Base-by-base conservation (phyloP, 495 filamentous ascomycete species). In the Endocarpon pusillum region DNA sequence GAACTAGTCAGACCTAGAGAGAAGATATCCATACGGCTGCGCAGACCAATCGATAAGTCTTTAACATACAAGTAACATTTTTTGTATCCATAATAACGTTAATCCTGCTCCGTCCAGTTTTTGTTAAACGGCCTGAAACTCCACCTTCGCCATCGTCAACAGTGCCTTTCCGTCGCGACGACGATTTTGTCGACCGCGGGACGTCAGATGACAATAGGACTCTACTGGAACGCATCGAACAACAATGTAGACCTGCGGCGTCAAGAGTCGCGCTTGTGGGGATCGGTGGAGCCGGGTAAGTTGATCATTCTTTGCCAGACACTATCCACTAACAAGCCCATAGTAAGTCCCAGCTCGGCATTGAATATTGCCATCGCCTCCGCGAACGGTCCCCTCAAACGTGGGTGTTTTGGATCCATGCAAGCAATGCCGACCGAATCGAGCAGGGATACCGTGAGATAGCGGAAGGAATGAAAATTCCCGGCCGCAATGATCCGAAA, bases 331-430 rank as follows among this genome's bases (percentile, higher is more conserved):
- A 22, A 39, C 36, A 33, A 22, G 27, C 27, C 11, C 21, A 28
- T 38, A 69, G 61, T 7, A 71, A 71, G 51, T 61, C 62, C 1
- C 62, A 70, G 35, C 56, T 69, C 27, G 66, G 66, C 3, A 58
- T 73, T 23, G 58, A 64, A 37, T 62, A 59, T 36, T 48, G 45
- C 5, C 64, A 62, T 46, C 47, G 49, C 21, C 44, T 52, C 6
- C 33, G 41, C 37, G 44, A 54, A 17, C 21, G 35, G 2, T 34
- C 42, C 11, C 54, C 59, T 3, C 42, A 52, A 9, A 41, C 39
- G 1, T 54, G 47, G 27, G 40, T 69, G 15, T 64, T 67, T 38
- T 70, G 62, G 66, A 47, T 66, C 0, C 50, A 59, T n/a, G 58
- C 51, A 1, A 39, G 53, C 14, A 49, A 44, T 42, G 14, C 34